Base-by-base conservation (phyloP, 2,329 filamentous ascomycete species). In the Claviceps quebecensis region DNA sequence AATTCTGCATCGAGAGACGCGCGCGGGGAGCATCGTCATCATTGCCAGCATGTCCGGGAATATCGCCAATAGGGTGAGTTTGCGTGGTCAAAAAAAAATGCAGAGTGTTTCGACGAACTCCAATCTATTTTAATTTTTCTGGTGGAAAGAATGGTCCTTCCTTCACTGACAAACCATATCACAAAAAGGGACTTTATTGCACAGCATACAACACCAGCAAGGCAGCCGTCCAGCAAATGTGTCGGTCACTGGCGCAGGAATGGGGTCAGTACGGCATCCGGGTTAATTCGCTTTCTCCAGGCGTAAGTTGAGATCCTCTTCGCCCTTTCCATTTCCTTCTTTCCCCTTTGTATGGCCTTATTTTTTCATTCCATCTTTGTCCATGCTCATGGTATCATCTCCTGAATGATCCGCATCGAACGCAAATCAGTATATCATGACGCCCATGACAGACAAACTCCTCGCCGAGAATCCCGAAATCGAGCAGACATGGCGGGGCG, bases 401-500 rank as follows among this genome's bases (percentile, higher is more conserved):
- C 26, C 26, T 29, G 26, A 29, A 29, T 29, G 26, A 29, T 19
- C 29, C 44, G 26, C 44, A 13, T 17, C 26, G 8, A 26, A n/a
- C 44, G 34, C 41, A 45, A 53, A 73, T 37, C 39, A 53, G 8
- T 88, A 89, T 63, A 87, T 89, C 61, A 77, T 85, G 22, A 89
- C 86, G 1, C 80, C 84, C 22, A 95, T 95, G 89, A 86, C 91
- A 1, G 79, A 87, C 63, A 77, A 79, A 53, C 76, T 95, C 36
- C 93, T 95, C 61, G 75, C 81, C 56, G 75, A 84, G 56, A 86
- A 79, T 57, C 88, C 88, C 0, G 85, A 89, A 60, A 73, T 78
- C 50, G 70, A 70, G 55, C 66, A 66, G 26, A 76, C 82, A 54
- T 95, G 89, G 89, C 80, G 86, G 16, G 83, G 76, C 59, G 83